Conservation (phyloP, 1,284 basidiomycete species). For the Porodaedalea pini region DNA sequence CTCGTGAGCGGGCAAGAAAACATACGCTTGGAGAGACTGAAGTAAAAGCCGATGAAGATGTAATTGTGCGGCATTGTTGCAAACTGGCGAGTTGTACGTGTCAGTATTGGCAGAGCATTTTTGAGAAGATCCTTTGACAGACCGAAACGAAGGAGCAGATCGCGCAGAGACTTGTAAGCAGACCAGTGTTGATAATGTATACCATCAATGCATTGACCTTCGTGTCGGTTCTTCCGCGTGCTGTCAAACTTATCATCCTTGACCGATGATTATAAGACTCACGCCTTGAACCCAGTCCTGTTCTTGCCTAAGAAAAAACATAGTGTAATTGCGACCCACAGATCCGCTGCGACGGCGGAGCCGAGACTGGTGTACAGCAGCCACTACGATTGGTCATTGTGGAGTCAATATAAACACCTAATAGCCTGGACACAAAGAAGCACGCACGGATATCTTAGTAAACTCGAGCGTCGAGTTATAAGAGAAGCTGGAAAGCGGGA, state of each 20-base stretch:
- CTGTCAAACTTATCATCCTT: neutral
- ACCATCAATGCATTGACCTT: conserved; percentile 14
- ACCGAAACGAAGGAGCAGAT: conserved; percentile 8
- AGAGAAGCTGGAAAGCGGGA: neutral
- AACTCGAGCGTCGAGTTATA: conserved; percentile 7
- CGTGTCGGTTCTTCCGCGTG: conserved; percentile 9
- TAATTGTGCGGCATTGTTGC: conserved; percentile 26
- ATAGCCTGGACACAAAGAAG: neutral
- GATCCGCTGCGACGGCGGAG: conserved; percentile 2
- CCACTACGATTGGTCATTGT: neutral
- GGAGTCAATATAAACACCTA: neutral
- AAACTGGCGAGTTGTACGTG: conserved; percentile 19
- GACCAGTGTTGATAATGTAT: conserved; percentile 19
- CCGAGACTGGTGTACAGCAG: conserved; percentile 9
- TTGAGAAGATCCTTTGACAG: neutral
- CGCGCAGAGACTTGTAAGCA: conserved; percentile 17
- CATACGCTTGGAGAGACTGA: conserved; percentile 26
- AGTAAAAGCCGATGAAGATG: conserved; percentile 27
- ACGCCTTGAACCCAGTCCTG: conserved; percentile 15
- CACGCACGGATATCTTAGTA: conserved; percentile 5
- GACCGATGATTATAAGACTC: neutral
- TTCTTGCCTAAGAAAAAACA: conserved; percentile 9
- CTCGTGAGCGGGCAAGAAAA: neutral
- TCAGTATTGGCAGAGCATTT: neutral
- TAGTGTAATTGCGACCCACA: conserved; percentile 8